Evolutionary conservation across 2,329 filamentous ascomycete species (phyloP).

Genomic region (Pseudocercospora ulei): DNA sequence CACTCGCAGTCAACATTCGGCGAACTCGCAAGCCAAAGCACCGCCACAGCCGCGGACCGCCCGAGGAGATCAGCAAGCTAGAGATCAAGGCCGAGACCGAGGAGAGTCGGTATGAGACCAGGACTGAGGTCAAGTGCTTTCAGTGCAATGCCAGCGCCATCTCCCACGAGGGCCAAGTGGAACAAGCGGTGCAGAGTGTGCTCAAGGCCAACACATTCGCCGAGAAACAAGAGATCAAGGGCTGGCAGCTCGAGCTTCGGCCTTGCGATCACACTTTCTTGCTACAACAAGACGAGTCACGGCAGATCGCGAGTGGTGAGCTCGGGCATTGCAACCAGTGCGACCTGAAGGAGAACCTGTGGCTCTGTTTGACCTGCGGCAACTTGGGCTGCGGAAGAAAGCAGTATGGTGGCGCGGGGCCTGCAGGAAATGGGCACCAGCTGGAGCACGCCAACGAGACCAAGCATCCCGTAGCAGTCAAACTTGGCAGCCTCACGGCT

Average conservation of each 20-base stretch:
- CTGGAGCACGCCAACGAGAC: constrained; percentile 65
- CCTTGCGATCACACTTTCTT: constrained; percentile 81
- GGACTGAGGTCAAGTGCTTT: constrained; percentile 66
- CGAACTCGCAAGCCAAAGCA: constrained; percentile 65
- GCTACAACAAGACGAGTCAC: constrained; percentile 60
- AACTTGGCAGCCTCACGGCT: constrained; percentile 89
- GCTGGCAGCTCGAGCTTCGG: constrained; percentile 91
- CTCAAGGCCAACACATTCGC: constrained; percentile 91
- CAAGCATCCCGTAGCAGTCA: constrained; percentile 82
- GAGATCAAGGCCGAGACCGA: constrained; percentile 90
- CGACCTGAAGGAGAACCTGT: constrained; percentile 84
- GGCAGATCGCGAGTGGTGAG: constrained; percentile 63
- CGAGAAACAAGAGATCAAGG: constrained; percentile 88
- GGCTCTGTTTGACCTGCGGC: constrained; percentile 89
- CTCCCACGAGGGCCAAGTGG: constrained; percentile 58
- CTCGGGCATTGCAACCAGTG: constrained; percentile 83
- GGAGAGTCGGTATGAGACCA: constrained; percentile 77
- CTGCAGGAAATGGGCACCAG: constrained; percentile 71
- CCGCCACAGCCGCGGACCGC: constrained; percentile 67
- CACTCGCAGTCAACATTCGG: constrained; percentile 80
- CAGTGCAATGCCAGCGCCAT: constrained; percentile 61
- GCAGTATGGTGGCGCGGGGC: constrained; percentile 78
- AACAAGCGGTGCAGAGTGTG: constrained; percentile 65
- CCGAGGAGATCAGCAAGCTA: constrained; percentile 87
- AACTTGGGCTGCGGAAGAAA: constrained; percentile 87